Conservation (phyloP, 2,329 filamentous ascomycete genomes). For the Penicillium aurantiogriseum region DNA sequence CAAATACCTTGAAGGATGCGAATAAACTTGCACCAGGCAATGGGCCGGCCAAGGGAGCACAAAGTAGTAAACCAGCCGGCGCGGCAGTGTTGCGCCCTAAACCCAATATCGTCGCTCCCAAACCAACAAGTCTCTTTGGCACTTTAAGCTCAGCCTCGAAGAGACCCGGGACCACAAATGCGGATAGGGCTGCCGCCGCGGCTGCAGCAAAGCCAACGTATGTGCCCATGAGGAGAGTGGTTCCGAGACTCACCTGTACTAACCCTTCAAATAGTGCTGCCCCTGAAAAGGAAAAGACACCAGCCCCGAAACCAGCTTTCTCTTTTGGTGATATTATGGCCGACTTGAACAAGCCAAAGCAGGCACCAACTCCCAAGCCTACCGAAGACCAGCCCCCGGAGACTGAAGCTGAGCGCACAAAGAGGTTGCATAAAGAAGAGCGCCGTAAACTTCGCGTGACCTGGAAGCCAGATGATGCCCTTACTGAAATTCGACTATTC, state of each 20-base stretch:
- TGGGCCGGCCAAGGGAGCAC: constrained; percentile 29
- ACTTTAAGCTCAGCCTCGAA: constrained; percentile 51
- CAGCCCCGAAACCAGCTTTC: constrained; percentile 43
- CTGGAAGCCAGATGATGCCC: constrained; percentile 58
- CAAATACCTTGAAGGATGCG: constrained; percentile 35
- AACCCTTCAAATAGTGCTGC: constrained; percentile 27
- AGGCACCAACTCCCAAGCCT: constrained; percentile 51
- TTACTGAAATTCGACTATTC: constrained; percentile 59
- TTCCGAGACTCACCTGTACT: constrained; percentile 10
- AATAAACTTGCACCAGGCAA: constrained; percentile 21
- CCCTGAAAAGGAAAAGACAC: constrained; percentile 37
- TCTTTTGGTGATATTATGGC: constrained; percentile 52
- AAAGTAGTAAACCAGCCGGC: constrained; percentile 34
- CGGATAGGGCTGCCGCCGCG: constrained; percentile 47
- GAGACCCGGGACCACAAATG: constrained; percentile 51
- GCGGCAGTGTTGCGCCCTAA: constrained; percentile 34
- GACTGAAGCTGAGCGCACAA: constrained; percentile 59
- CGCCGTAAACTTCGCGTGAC: constrained; percentile 60
- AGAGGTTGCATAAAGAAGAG: constrained; percentile 60
- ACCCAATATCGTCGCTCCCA: constrained; percentile 41
- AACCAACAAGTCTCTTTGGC: constrained; percentile 48
- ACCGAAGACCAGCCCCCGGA: constrained; percentile 55
- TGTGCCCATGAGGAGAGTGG: constrained; percentile 6
- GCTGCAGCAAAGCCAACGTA: constrained; percentile 40
- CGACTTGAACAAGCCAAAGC: constrained; percentile 57